Percentiles rank a stretch among this genome's conserved stretches.
Conservation (phyloP, 2,329 filamentous ascomycete genomes). For the Lizonia empirigonia region DNA sequence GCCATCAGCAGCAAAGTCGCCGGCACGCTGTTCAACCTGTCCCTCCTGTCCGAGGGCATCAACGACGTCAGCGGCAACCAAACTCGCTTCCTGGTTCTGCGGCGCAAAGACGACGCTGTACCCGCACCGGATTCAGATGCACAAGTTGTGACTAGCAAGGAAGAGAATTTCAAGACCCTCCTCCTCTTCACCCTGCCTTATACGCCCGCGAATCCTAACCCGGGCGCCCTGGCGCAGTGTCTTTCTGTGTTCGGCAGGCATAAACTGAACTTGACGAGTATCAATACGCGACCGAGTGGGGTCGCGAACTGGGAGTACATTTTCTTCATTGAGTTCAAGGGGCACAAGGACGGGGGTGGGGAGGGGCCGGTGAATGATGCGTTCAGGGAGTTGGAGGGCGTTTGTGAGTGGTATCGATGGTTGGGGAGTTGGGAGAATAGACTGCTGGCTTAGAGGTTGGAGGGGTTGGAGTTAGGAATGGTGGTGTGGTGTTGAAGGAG, state of each 20-base stretch:
- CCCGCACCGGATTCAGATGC: background rate
- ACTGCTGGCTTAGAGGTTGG: background rate
- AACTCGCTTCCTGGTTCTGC: slow-evolving; percentile 77
- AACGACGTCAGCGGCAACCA: slow-evolving; percentile 77
- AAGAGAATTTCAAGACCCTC: slow-evolving; percentile 65
- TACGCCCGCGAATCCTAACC: slow-evolving; percentile 75
- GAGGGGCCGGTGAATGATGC: slow-evolving; percentile 65
- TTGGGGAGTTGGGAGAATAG: slow-evolving; percentile 66
- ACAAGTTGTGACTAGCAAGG: background rate
- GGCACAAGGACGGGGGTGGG: slow-evolving; percentile 63
- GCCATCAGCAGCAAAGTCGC: slow-evolving; percentile 81
- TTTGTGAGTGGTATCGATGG: slow-evolving; percentile 70
- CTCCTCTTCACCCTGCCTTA: slow-evolving; percentile 80
- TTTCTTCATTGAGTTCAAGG: slow-evolving; percentile 90
- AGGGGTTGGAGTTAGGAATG: background rate
- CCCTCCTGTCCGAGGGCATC: slow-evolving; percentile 71
- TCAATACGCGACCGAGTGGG: slow-evolving; percentile 83
- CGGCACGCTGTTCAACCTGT: slow-evolving; percentile 69
- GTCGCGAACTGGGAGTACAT: slow-evolving; percentile 83
- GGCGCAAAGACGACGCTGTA: slow-evolving; percentile 28
- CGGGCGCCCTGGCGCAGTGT: slow-evolving; percentile 82
- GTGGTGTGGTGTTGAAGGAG: too few species aligned
- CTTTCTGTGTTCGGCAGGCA: slow-evolving; percentile 76
- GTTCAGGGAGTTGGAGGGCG: slow-evolving; percentile 61
- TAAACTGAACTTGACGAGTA: slow-evolving; percentile 83